Conservation (phyloP, 495 filamentous ascomycete species). For the Penicillium turbatum region DNA sequence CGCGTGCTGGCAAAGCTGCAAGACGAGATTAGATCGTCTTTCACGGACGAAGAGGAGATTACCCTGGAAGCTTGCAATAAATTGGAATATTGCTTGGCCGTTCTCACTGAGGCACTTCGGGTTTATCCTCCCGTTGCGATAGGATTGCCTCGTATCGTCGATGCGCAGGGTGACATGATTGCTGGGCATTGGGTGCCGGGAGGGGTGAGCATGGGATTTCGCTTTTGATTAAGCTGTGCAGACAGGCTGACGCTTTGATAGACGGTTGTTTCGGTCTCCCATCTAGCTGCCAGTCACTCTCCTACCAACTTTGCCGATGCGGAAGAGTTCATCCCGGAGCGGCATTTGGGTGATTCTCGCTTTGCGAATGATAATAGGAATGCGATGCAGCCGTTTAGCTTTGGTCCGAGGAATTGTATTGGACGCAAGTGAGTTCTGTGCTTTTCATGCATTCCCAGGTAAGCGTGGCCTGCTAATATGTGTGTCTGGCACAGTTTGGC, state of each 20-base stretch:
- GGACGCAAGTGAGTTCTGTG: constrained; percentile 47
- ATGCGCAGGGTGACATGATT: constrained; percentile 43
- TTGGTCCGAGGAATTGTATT: constrained; percentile 58
- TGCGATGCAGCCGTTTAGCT: constrained; percentile 51
- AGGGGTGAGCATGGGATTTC: constrained; percentile 14
- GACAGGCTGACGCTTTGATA: constrained; percentile 16
- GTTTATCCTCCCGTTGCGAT: constrained; percentile 52
- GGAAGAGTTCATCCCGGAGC: constrained; percentile 48
- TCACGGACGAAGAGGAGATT: constrained; percentile 51
- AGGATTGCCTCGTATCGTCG: constrained; percentile 42
- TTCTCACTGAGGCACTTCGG: constrained; percentile 53
- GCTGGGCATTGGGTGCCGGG: constrained; percentile 40
- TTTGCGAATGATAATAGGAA: constrained; percentile 40
- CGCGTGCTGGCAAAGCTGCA: constrained; percentile 40
- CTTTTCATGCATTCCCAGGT: not conserved
- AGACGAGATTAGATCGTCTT: constrained; percentile 46
- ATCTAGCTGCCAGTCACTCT: constrained; percentile 42
- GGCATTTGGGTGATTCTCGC: constrained; percentile 35
- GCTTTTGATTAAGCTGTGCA: not conserved
- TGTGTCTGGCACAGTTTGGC: constrained; percentile 27
- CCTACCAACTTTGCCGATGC: constrained; percentile 43
- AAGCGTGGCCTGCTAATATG: not conserved
- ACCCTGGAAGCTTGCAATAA: constrained; percentile 37
- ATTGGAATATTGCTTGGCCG: constrained; percentile 53
- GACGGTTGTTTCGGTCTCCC: constrained; percentile 45